phyloP scores from a whole-genome alignment of 73 alveolate species.

The Paramecium biaurelia region DNA sequence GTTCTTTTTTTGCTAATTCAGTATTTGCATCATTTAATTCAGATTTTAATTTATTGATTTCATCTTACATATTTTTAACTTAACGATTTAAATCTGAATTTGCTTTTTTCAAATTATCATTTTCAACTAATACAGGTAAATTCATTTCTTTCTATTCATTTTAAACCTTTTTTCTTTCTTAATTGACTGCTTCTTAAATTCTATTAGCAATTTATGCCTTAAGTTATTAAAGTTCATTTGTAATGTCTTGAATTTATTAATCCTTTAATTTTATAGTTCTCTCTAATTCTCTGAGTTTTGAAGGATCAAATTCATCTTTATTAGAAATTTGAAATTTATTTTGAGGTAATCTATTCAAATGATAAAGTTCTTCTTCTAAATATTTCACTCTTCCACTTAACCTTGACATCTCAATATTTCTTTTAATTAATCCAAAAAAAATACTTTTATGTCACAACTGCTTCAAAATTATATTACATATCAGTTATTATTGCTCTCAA shows the following conservation, averaged over 20 bases:
- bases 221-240: not conserved
- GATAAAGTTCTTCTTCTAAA: constrained; percentile 42
- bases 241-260: not conserved
- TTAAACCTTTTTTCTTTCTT: constrained; percentile 4
- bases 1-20: not conserved
- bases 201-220: not conserved
- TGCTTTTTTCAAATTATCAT: constrained; percentile 32
- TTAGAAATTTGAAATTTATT: not conserved
- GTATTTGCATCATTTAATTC: constrained; percentile 1
- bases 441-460: constrained; percentile 27
- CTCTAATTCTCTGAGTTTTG: constrained; percentile 16
- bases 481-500: constrained; percentile 27
- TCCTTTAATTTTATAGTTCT: constrained; percentile 17
- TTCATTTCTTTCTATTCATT: not conserved
- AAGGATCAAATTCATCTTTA: constrained; percentile 37
- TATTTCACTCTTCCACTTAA: constrained; percentile 39
- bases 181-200: not conserved
- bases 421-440: not conserved
- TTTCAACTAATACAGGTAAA: not conserved
- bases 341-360: constrained; percentile 26
- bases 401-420: constrained; percentile 35
- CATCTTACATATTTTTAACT: not conserved
- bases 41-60: constrained; percentile 1
- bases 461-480: constrained; percentile 45
- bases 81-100: constrained; percentile 34